These are phyloP conservation scores for Geotrichum candidum DNA, from an alignment of 1,139 yeast genomes.

Conservation along the genomic window DNA sequence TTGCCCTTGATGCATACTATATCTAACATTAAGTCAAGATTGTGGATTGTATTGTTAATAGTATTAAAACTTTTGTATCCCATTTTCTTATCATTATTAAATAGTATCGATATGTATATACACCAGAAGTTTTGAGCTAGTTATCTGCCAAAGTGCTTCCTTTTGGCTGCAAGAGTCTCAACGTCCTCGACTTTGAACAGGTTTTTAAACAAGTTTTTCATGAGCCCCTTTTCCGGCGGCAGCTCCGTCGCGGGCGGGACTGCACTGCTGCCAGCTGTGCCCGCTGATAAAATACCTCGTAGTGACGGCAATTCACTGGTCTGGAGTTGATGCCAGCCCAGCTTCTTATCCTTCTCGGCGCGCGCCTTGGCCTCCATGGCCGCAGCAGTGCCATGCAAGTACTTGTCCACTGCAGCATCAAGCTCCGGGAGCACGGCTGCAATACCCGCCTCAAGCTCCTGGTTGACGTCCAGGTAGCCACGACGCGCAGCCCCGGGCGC, in stretches of 20 bases:
- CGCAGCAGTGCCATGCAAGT: neutral
- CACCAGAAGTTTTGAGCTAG: too few relatives aligned
- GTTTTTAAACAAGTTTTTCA: constrained; percentile 28
- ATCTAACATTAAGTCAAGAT: too few relatives aligned
- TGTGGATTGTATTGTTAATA: too few relatives aligned
- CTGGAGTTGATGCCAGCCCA: neutral
- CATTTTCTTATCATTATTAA: too few relatives aligned
- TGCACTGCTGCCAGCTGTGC: neutral
- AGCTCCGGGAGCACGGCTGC: neutral
- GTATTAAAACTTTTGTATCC: too few relatives aligned
- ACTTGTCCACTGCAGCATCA: neutral
- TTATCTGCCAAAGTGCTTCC: neutral
- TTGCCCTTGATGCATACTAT: too few relatives aligned
- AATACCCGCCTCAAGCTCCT: constrained; percentile 40
- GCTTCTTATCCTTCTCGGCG: neutral
- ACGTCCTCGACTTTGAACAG: constrained; percentile 25
- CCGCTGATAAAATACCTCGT: neutral
- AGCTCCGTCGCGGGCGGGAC: constrained; percentile 1
- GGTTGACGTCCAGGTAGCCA: constrained; percentile 49
- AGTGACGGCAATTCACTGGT: neutral
- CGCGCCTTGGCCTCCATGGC: neutral
- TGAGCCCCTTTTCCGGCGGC: constrained; percentile 31
- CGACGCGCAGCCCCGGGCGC: constrained; percentile 75
- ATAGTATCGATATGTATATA: too few relatives aligned
- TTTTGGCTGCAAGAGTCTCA: neutral